Evolutionary conservation across 768 basidiomycete genomes (phyloP).

Genomic region (Tephrocybe sp.): DNA sequence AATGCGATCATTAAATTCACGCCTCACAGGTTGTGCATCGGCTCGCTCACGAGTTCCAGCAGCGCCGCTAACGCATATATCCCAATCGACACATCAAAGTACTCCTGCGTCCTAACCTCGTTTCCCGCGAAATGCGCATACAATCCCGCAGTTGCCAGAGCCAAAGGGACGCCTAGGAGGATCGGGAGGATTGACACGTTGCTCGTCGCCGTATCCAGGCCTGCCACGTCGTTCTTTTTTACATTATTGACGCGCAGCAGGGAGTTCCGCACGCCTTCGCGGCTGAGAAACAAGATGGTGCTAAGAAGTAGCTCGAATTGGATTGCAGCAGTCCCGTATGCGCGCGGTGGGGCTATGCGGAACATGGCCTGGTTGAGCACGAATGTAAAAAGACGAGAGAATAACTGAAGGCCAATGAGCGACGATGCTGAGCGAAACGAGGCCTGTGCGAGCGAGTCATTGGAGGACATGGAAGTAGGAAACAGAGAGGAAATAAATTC

Average conservation of each 20-base stretch:
- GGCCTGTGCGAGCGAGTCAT: conserved; percentile 25
- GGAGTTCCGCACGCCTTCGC: conserved; percentile 91
- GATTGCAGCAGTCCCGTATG: conserved; percentile 88
- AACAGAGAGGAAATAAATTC: not conserved
- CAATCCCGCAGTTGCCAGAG: conserved; percentile 44
- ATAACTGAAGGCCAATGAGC: conserved; percentile 82
- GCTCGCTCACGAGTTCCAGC: conserved; percentile 79
- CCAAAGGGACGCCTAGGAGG: conserved; percentile 63
- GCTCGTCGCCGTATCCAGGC: conserved; percentile 21
- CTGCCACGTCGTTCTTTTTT: too few species aligned
- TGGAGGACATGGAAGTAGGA: conserved; percentile 8
- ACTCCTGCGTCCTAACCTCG: conserved; percentile 56
- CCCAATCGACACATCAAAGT: conserved; percentile 59
- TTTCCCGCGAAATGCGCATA: conserved; percentile 55
- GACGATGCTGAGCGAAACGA: conserved; percentile 50
- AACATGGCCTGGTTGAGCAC: conserved; percentile 84
- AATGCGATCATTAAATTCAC: not conserved
- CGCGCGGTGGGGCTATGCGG: conserved; percentile 77
- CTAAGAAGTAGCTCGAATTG: conserved; percentile 91
- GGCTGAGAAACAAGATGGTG: conserved; percentile 86
- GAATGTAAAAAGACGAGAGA: conserved; percentile 85
- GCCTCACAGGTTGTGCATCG: conserved; percentile 69
- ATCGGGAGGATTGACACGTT: conserved; percentile 67
- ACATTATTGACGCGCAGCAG: conserved; percentile 55
- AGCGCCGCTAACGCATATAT: conserved; percentile 76